Conservation (phyloP, 108 stramenopile genomes). For the Nitzschia sp. region DNA sequence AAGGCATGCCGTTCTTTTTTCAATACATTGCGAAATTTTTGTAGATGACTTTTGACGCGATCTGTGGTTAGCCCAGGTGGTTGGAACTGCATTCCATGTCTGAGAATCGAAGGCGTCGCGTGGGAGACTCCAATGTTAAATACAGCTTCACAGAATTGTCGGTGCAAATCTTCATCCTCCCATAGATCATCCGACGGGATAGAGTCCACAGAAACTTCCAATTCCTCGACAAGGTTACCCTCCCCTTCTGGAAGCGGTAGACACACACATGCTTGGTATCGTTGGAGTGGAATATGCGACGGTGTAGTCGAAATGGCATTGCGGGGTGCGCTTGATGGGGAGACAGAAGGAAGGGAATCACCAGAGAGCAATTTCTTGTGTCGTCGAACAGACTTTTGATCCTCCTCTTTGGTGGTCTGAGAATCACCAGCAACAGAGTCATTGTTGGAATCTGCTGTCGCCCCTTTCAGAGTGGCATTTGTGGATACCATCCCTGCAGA, state of each 20-base stretch:
- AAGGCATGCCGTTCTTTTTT: slow-evolving; percentile 1
- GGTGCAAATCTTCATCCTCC: slow-evolving; percentile 5
- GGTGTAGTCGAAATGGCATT: no score
- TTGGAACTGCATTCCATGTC: slow-evolving; percentile 3
- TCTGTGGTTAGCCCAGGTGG: slow-evolving; percentile 12
- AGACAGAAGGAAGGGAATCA: no score
- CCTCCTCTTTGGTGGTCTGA: no score
- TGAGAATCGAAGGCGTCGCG: slow-evolving; percentile 6
- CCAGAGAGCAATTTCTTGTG: no score
- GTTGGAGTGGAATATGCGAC: no score
- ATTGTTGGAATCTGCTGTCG: no score
- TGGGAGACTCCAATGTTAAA: slow-evolving; percentile 6
- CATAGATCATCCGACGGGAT: neutral
- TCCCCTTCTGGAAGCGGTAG: neutral
- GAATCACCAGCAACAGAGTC: no score
- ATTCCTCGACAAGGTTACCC: neutral
- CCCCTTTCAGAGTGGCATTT: no score
- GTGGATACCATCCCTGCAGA: no score
- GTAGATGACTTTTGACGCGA: slow-evolving; percentile 20
- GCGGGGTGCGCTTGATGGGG: no score
- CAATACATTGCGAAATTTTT: slow-evolving; percentile 12
- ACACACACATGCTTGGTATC: neutral
- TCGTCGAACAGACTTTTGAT: no score
- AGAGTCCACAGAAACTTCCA: neutral
- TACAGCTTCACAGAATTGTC: slow-evolving; percentile 11